Evolutionary conservation across 208 protist genomes (phyloP), one percentile per base, ranked within the genome.

Genomic region (Trypanosoma brucei): DNA sequence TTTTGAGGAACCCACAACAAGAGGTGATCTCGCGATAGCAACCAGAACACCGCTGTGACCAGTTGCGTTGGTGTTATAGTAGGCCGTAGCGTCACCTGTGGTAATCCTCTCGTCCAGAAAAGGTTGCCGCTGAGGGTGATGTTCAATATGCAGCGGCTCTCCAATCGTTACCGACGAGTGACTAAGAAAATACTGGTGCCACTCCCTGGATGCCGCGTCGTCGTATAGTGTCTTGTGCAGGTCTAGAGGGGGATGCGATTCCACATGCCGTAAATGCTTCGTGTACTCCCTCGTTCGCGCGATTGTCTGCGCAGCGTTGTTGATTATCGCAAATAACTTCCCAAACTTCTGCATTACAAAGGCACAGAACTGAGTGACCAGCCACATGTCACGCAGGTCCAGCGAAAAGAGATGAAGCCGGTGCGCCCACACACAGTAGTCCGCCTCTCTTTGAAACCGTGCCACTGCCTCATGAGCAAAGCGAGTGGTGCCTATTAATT

Each of bases 271-370:
- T 5, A 98, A 71, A 68, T 92, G 78, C 50, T 72, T 76, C 44
- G 96, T 98, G 79, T 97, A 98, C 44, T 81, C 67, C 44, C 94
- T 79, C 33, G 96, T 97, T 22, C 94, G 83, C 5, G 93, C 79
- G 34, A 99, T 94, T 8, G 97, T 99, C 81, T 98, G 97, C n/a
- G 94, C 94, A 0, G 97, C 97, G 71, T 99, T 99, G 88, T 98
- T 98, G 68, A 98, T 91, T 55, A 98, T 90, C 46, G 93, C 91
- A 68, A 96, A 96, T 14, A 97, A 67, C 55, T 91, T 86, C 6
- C 60, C 54, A 68, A 82, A 94, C 3, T 70, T 50, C 36, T 80
- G 75, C 40, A 49, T 72, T 45, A 92, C 67, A 73, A 95, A 91
- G n/a, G 74, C 83, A 67, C 86, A 96, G 70, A 98, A 96, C 67